Conservation (phyloP, 345 rosid genomes). For the Salix caprea region DNA sequence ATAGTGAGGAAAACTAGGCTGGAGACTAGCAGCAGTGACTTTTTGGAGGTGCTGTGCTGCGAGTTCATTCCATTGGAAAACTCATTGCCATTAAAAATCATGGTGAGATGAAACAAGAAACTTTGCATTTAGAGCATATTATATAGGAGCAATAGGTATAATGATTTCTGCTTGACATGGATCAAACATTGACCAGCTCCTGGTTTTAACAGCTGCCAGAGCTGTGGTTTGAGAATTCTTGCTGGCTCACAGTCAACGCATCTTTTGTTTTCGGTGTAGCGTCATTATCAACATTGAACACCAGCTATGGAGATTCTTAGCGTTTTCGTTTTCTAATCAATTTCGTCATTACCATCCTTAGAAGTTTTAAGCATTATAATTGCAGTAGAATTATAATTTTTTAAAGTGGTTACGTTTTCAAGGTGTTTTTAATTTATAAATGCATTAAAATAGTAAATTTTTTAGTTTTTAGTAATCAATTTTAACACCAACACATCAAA, state of each 20-base stretch:
- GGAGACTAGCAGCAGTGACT: slow-evolving; percentile 3
- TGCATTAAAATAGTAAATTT: no score
- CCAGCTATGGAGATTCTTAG: background rate
- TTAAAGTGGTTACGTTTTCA: no score
- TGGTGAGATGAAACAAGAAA: slow-evolving; percentile 5
- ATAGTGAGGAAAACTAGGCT: slow-evolving; percentile 6
- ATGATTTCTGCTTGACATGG: background rate
- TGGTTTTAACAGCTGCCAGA: background rate
- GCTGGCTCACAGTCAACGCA: background rate
- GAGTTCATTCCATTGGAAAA: slow-evolving; percentile 1
- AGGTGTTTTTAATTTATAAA: no score
- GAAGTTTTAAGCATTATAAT: background rate
- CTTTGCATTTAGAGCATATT: background rate
- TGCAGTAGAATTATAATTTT: no score
- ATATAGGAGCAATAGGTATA: background rate
- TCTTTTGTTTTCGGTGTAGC: background rate
- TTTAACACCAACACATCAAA: no score
- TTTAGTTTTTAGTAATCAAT: no score
- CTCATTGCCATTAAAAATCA: slow-evolving; percentile 7
- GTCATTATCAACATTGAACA: slow-evolving; percentile 1
- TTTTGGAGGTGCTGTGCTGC: background rate
- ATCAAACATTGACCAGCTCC: background rate
- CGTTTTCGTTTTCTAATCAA: background rate
- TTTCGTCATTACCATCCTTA: background rate
- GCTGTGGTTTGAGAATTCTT: background rate